Evolutionary conservation across 768 basidiomycete genomes (phyloP).

Genomic region (Serendipita vermifera): DNA sequence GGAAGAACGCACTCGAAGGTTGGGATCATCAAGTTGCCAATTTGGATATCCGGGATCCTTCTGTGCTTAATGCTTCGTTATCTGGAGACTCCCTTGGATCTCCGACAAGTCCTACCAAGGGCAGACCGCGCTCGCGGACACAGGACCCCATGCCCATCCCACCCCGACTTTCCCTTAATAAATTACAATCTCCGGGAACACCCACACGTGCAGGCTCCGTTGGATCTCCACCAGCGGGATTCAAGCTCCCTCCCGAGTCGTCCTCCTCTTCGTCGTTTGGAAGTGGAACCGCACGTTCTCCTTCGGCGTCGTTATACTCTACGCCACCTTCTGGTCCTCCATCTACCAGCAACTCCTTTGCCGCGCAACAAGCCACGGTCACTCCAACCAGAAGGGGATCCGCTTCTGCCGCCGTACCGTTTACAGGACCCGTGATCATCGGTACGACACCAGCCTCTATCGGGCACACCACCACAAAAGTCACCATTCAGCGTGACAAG

Average conservation of each 20-base stretch:
- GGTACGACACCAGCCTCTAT: conserved; percentile 1
- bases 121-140: neutral
- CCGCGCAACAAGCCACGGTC: neutral
- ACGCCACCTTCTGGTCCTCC: neutral
- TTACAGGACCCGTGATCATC: neutral
- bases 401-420: neutral
- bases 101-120: neutral
- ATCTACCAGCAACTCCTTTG: neutral
- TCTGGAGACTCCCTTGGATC: neutral
- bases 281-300: no score
- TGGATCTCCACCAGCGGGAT: neutral
- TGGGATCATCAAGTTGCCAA: conserved; percentile 29
- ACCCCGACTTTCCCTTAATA: no score
- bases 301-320: neutral
- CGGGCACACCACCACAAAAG: neutral
- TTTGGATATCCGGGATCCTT: neutral
- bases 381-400: neutral
- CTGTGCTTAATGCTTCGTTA: neutral
- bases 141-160: neutral
- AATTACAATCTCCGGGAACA: no score
- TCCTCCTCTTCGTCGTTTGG: no score
- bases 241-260: no score
- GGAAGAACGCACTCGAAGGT: conserved; percentile 42
- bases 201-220: neutral
- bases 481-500: neutral